Percentiles rank a stretch among this genome's conserved stretches.
Evolutionary conservation across 257 asterid genomes (phyloP).

Genomic region (Nicotiana tomentosiformis): DNA sequence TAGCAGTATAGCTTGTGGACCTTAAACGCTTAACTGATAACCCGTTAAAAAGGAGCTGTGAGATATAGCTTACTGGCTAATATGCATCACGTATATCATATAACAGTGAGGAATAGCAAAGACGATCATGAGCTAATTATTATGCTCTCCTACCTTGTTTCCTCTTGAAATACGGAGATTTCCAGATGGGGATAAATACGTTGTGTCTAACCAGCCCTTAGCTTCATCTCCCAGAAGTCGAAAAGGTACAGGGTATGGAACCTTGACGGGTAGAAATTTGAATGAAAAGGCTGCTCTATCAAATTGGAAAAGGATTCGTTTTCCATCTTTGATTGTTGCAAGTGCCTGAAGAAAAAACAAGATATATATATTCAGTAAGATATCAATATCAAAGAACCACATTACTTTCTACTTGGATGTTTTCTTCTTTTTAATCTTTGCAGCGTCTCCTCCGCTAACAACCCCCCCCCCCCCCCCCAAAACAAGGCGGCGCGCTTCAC

Average conservation of each 20-base stretch:
- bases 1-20: constrained; percentile 22
- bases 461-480: too few species aligned
- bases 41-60: background rate
- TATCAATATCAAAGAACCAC: background rate
- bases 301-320: constrained; percentile 70
- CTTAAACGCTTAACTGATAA: background rate
- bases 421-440: too few species aligned
- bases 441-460: too few species aligned
- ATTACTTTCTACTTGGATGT: background rate
- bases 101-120: background rate
- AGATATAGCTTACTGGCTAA: background rate
- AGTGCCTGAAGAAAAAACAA: constrained; percentile 43
- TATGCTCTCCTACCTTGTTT: constrained; percentile 59
- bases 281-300: constrained; percentile 88
- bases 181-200: constrained; percentile 83
- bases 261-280: constrained; percentile 80
- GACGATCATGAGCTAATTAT: background rate
- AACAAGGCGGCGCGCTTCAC: too few species aligned
- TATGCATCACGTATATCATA: background rate
- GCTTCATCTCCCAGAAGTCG: constrained; percentile 94
- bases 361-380: background rate
- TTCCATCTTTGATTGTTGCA: constrained; percentile 62
- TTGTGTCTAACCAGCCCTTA: constrained; percentile 93
- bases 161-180: constrained; percentile 85
- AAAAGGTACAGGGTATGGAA: constrained; percentile 94